Evolutionary conservation across 208 protist species (phyloP), one percentile per base, ranked within the genome.

Genomic region (Vickermania spadyakhi): DNA sequence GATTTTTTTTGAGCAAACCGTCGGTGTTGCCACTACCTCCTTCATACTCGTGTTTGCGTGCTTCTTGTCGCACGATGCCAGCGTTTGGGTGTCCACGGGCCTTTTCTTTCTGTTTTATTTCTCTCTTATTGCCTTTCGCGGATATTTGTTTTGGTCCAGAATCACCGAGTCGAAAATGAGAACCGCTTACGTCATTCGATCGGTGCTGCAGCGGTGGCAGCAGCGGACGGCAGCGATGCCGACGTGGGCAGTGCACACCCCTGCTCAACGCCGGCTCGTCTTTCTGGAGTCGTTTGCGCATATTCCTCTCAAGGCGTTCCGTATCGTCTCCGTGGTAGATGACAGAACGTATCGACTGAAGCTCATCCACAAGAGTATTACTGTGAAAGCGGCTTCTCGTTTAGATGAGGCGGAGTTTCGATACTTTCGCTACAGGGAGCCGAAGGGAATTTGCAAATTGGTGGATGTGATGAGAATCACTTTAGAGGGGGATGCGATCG

Each of bases 381-480:
- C 87, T 58, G 73, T 89, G 28, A 81, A 81, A 55, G 66, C 68
- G 13, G 52, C 77, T 4, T 72, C 76, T 58, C 78, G 87, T 0
- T 72, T 94, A 11, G 81, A 91, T 52, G 84, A 86, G 71, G 72
- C 57, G 25, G 89, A 77, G 25, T 68, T 91, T 3, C 53, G 58
- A 28, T 74, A 79, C 62, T 68, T 73, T 3, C 60, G 74, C 3
- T 91, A 94, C 66, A 64, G 78, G 45, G 87, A 94, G 64, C 81
- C 87, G 22, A 52, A 68, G 26, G 59, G 62, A n/a, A 72, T 89
- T 25, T 91, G 81, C 61, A 94, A 94, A 68, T 75, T 94, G 5
- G 62, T 88, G 1, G 88, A 94, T 56, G 77, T 86, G 5, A 84
- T 91, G 80, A 70, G 67, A 21, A 77, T 89, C 58, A 83, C 72